Conservation (phyloP, 352 stramenopile species). For the Globisporangium irregulare region DNA sequence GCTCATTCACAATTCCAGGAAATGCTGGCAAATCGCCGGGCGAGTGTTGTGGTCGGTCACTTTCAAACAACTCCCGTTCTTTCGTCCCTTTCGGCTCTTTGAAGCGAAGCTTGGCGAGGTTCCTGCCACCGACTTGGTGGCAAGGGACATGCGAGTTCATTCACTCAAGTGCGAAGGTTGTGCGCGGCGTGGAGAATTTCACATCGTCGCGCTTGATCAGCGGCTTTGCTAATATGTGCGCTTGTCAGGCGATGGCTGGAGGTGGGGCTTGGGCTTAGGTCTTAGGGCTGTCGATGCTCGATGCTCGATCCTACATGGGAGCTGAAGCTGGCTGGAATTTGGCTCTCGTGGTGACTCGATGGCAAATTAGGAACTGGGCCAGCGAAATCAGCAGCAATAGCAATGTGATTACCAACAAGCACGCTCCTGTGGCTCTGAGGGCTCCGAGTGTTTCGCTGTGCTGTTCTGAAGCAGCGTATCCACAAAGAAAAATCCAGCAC, state of each 20-base stretch:
- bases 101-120: too few species aligned
- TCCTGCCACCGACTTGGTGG: too few species aligned
- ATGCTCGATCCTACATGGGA: not conserved
- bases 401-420: not conserved
- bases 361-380: not conserved
- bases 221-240: not conserved
- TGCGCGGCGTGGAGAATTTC: not conserved
- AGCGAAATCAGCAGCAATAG: not conserved
- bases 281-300: not conserved
- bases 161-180: not conserved
- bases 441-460: not conserved
- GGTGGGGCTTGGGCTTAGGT: not conserved
- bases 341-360: not conserved
- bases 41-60: too few species aligned
- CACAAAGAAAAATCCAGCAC: not conserved
- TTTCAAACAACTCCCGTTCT: too few species aligned
- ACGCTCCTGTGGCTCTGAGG: not conserved
- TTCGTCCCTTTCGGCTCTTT: too few species aligned
- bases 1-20: too few species aligned
- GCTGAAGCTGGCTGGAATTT: not conserved
- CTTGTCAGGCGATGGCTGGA: not conserved
- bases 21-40: too few species aligned
- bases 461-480: not conserved
- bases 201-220: not conserved
- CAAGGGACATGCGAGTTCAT: not conserved